Percentiles rank a stretch among this genome's conserved stretches.
These are phyloP conservation scores for Pharus latifolius DNA, from an alignment of 176 grass and related monocot species.

Conservation along the genomic window DNA sequence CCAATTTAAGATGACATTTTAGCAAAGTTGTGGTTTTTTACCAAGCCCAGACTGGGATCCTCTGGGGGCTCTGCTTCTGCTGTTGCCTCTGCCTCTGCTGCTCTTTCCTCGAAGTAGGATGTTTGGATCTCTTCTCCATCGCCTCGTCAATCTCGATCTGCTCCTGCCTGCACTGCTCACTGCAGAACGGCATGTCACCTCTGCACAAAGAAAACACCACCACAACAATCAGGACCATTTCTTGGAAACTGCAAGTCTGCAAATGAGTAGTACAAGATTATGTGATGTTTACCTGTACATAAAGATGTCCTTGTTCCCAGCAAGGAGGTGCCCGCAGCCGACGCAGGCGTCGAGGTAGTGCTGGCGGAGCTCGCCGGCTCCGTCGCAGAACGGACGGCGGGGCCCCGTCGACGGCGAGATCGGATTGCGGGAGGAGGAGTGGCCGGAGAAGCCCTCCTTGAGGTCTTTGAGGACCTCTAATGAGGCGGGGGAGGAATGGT, in stretches of 20 bases:
- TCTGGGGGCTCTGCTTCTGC: slow-evolving; percentile 26
- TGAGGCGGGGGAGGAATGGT: background rate
- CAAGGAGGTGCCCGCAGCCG: slow-evolving; percentile 42
- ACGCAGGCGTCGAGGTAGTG: slow-evolving; percentile 88
- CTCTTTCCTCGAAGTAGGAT: background rate
- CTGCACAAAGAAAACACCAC: slow-evolving; percentile 4
- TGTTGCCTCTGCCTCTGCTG: slow-evolving; percentile 20
- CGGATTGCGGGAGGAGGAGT: background rate
- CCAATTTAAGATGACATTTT: background rate
- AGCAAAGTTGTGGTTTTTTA: background rate
- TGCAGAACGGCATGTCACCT: slow-evolving; percentile 71
- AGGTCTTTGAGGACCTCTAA: background rate
- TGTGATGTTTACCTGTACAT: slow-evolving; percentile 65
- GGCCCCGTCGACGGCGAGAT: background rate
- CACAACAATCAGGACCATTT: background rate
- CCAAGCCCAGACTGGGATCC: slow-evolving; percentile 45
- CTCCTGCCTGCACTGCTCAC: slow-evolving; percentile 55
- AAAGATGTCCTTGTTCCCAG: slow-evolving; percentile 60
- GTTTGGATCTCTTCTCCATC: slow-evolving; percentile 30
- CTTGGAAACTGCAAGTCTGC: background rate
- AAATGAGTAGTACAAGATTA: too few relatives aligned
- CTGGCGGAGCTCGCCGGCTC: slow-evolving; percentile 13
- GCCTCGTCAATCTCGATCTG: slow-evolving; percentile 57
- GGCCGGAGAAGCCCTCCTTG: background rate
- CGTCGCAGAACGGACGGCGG: background rate